Conservation (phyloP, 2,329 filamentous ascomycete genomes). For the Aureobasidium pullulans region DNA sequence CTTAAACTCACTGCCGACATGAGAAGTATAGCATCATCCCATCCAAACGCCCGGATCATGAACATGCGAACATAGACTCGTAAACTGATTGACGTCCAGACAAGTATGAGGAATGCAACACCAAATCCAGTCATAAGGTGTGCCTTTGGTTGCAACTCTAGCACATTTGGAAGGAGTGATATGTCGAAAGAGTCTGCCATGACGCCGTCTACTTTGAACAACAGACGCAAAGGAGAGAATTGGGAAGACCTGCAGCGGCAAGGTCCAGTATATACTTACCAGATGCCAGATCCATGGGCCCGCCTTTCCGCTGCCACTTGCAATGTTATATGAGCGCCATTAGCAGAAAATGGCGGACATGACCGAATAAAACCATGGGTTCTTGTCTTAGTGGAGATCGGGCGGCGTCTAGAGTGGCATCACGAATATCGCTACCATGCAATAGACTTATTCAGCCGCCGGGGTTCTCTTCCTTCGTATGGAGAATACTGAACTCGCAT, state of each 20-base stretch:
- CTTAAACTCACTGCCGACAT: slow-evolving; percentile 2
- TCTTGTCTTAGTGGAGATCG: background rate
- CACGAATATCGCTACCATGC: background rate
- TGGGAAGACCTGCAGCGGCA: background rate
- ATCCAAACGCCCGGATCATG: slow-evolving; percentile 14
- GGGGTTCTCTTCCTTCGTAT: background rate
- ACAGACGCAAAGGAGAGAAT: background rate
- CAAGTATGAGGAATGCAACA: slow-evolving; percentile 9
- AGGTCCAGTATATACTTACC: slow-evolving; percentile 4
- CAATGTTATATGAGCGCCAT: background rate
- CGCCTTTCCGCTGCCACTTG: background rate
- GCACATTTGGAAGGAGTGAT: background rate
- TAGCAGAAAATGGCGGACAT: background rate
- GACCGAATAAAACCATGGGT: background rate
- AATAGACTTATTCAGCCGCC: background rate
- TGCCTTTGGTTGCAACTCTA: background rate
- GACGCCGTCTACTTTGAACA: background rate
- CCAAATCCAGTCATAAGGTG: background rate
- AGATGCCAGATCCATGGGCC: background rate
- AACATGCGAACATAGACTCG: slow-evolving; percentile 14
- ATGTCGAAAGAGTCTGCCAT: background rate
- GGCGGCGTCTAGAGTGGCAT: background rate
- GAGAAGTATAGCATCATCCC: slow-evolving; percentile 14
- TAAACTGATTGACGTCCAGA: slow-evolving; percentile 5
- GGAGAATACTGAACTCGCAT: background rate